Base-by-base conservation (phyloP, 73 alveolate species). In the Paramecium sexaurelia region DNA sequence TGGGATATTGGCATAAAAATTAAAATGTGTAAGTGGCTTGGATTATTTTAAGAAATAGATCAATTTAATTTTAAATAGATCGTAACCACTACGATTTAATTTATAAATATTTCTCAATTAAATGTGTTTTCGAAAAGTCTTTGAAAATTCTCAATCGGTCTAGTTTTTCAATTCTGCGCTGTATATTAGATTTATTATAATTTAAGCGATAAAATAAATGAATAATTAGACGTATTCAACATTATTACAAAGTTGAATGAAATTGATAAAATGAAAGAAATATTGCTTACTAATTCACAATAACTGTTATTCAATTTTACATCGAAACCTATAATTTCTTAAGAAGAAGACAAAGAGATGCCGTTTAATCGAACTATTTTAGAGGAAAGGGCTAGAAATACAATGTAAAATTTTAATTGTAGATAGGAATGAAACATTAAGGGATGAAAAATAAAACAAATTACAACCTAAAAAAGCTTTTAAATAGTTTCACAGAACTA, bases 231-330 rank as follows among this genome's bases (percentile, higher is more conserved):
- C 35, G 57, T 71, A 35, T 71, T 35, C 1, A 32, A 71, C 17
- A 71, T 71, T 1, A 27, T 71, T 9, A 71, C 36, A 5, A 71
- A 71, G 17, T 32, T 71, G 17, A 71, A 71, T 71, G 86, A 71
- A 29, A 71, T 71, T 7, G 86, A 71, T 33, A 71, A 71, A 33
- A 27, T 71, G 43, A 71, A 71, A 71, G 86, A 71, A 71, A 71
- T 37, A 19, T 40, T 71, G 4, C 56, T 71, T 5, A 71, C 66
- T 33, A 27, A 71, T 33, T 35, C 55, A 33, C 35, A 71, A 33
- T 24, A 71, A 37, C 17, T 71, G 10, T 36, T 71, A 36, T 71
- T 71, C 43, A 40, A 37, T n/a, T 71, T 71, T 33, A 71, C 86
- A 71, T 37, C 86, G 5, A 71, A 37, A 71, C 86, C 86, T 7